Evolutionary conservation across 2,329 filamentous ascomycete genomes (phyloP), one percentile per base, ranked within the genome.

Genomic region (Ascochyta clinopodiicola): DNA sequence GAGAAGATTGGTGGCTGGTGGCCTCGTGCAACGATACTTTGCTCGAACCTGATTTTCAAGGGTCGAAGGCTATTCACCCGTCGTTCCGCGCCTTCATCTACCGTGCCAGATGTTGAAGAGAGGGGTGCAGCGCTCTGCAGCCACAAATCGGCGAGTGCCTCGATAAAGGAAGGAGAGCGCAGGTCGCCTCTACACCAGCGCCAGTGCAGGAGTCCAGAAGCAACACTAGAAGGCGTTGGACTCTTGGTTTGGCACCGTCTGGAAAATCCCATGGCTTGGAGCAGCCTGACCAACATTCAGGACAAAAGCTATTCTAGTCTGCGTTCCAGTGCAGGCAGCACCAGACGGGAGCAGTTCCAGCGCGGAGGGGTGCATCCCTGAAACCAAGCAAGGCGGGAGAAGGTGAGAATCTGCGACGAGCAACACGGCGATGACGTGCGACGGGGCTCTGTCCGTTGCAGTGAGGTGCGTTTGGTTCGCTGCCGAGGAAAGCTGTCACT

Each of bases 191-290:
- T 31, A 21, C 17, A 35, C 47, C 50, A 55, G 47, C 49, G 58
- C 60, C 54, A 56, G 50, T 32, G 44, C 50, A 25, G n/a, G 44
- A 56, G 62, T 63, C 58, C 62, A 56, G 60, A 64, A 55, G 60
- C 52, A 45, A 36, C 43, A 56, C 60, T 62, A 63, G 55, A 48
- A 51, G 37, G 31, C 51, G 51, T 46, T 24, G 38, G 31, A 44
- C 32, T 46, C 57, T 46, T 55, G 27, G 38, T 54, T 19, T 37
- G 37, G 37, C 31, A 29, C 50, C 27, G 46, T 29, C 42, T 32
- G 38, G 44, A 31, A 35, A 42, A 37, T 4, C 32, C 39, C 22
- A 44, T 44, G 37, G 52, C 51, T 51, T 43, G 44, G 48, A 47
- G 34, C 32, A 39, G 52, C 24, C 17, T 17, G 17, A 39, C 29